A percentile compares a stretch with the other conserved stretches of the same genome.
These are phyloP conservation scores for Letharia lupina DNA, from an alignment of 495 filamentous ascomycete species.

Conservation along the genomic window DNA sequence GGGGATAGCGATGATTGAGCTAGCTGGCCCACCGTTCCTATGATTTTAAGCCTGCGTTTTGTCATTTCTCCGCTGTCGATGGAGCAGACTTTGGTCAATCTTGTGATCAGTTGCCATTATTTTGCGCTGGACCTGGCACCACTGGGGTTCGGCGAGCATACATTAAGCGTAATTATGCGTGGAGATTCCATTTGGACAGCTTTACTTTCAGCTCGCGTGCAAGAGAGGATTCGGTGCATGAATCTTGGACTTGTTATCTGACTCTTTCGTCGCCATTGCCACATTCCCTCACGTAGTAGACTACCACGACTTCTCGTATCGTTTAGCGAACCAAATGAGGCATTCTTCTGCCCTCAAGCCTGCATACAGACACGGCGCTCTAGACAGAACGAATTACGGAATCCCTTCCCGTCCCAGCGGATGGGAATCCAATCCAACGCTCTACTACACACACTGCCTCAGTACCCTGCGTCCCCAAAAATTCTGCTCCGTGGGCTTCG, in stretches of 20 bases:
- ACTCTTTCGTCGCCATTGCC: not conserved
- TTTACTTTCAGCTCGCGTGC: not conserved
- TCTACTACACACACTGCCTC: not conserved
- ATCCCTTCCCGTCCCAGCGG: not conserved
- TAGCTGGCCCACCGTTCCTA: not conserved
- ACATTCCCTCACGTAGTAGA: not conserved
- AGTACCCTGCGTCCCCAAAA: too few relatives aligned
- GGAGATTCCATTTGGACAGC: not conserved
- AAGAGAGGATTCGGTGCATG: not conserved
- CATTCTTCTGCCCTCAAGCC: not conserved
- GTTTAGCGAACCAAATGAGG: not conserved
- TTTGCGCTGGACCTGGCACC: not conserved
- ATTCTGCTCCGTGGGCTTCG: not conserved
- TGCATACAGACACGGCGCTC: not conserved
- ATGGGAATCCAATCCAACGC: not conserved
- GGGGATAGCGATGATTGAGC: conserved; percentile 25
- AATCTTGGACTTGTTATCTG: not conserved
- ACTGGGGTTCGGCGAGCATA: not conserved
- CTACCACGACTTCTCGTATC: not conserved
- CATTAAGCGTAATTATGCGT: not conserved
- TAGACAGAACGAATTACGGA: not conserved
- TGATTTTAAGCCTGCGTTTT: not conserved
- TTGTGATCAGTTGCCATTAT: not conserved
- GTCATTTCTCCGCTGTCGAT: not conserved
- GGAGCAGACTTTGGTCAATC: not conserved